Base-by-base conservation (phyloP, 1,284 basidiomycete species). In the Leccinum insolens region DNA sequence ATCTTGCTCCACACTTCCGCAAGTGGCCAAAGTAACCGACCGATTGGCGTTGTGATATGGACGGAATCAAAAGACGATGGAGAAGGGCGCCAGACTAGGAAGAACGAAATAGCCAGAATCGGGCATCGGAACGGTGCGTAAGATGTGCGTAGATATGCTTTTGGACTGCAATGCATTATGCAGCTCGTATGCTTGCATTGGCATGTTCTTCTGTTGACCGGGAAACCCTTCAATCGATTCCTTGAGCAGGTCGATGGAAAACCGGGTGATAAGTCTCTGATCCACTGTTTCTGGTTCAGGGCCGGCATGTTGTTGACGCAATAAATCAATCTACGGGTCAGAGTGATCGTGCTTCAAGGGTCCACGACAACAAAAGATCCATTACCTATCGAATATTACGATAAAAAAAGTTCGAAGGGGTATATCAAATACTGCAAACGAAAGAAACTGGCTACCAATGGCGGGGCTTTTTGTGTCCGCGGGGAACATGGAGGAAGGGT, bases 11-110 rank as follows among this genome's bases (percentile, higher is more conserved):
- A 94, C 28, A 88, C 88, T 1, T 91, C 2, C 92, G 84, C 25
- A 95, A 80, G 12, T 92, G 83, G 78, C 95, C 94, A 66, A 88
- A 90, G 77, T 95, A 95, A 1, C 86, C 85, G 20, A 95, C 46
- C n/a, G 46, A 49, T 78, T 0, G 91, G 90, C 2, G 83, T 87
- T 7, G 77, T 73, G 28, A 93, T 82, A 65, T 84, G 84, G 58
- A 91, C 80, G 1, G 76, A 78, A n/a, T 75, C 67, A 2, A 82
- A 76, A 68, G 81, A 76, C 4, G 81, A 78, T n/a, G 63, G 4
- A 3, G 70, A 74, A 8, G 81, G 77, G 69, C 87, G 83, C 85
- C 90, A 93, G 25, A 93, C n/a, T 49, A 20, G n/a, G 82, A 5
- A 82, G 81, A n/a, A 90, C 81, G 12, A 93, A 81, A 9, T 81